Conservation (phyloP, 192 early-diverging fungal genomes). For the Nowakowskiella sp. region DNA sequence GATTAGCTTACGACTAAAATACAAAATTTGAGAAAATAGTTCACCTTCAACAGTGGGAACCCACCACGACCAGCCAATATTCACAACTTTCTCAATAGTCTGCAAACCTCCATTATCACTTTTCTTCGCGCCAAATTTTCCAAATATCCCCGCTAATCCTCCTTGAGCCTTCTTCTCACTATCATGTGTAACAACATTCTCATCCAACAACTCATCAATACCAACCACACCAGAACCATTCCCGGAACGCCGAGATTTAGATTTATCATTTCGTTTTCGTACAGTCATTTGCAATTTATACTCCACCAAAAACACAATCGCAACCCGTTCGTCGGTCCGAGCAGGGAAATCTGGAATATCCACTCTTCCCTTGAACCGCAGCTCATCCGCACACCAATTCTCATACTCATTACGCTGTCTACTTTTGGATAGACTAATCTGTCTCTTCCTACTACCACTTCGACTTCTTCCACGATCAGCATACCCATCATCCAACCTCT, state of each 20-base stretch:
- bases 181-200: too few species aligned
- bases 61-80: conserved; percentile 33
- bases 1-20: background rate
- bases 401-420: conserved; percentile 15
- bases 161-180: conserved; percentile 14
- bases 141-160: conserved; percentile 17
- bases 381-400: conserved; percentile 7
- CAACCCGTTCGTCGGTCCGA: conserved; percentile 6
- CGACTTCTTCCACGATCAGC: too few species aligned
- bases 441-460: too few species aligned
- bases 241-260: too few species aligned
- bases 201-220: too few species aligned
- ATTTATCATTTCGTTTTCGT: conserved; percentile 14
- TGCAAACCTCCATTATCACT: background rate
- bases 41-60: conserved; percentile 17
- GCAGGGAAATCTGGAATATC: conserved; percentile 14
- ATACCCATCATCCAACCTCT: background rate
- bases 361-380: conserved; percentile 31
- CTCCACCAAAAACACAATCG: conserved; percentile 39
- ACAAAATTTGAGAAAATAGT: conserved; percentile 11
- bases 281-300: conserved; percentile 29
- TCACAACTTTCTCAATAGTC: conserved; percentile 26
- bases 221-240: too few species aligned
- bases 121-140: conserved; percentile 3
- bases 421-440: conserved; percentile 19